Percentiles rank a stretch among this genome's conserved stretches.
Conservation (phyloP, 2,329 filamentous ascomycete species). For the Fusarium albidum region DNA sequence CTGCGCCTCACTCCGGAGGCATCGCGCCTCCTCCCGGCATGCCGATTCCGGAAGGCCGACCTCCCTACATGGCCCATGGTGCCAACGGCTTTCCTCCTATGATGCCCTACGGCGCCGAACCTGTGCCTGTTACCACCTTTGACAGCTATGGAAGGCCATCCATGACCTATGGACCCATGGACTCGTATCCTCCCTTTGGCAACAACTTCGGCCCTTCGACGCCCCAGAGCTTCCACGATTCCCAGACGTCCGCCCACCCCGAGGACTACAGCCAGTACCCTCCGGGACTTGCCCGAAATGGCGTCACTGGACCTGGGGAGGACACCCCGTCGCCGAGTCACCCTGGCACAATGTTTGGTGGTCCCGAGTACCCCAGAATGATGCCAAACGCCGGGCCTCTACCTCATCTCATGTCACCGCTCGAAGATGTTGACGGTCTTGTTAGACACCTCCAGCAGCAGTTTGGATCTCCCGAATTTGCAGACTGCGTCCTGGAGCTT, state of each 20-base stretch:
- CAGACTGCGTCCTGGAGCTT: slow-evolving; percentile 58
- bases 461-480: slow-evolving; percentile 43
- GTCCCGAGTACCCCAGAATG: slow-evolving; percentile 45
- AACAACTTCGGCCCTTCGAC: slow-evolving; percentile 62
- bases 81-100: slow-evolving; percentile 49
- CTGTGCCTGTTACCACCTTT: slow-evolving; percentile 45
- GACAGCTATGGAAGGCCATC: slow-evolving; percentile 50
- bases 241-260: slow-evolving; percentile 62
- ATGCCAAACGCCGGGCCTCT: slow-evolving; percentile 43
- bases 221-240: slow-evolving; percentile 69
- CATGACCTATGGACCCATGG: slow-evolving; percentile 46
- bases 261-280: slow-evolving; percentile 55
- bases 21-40: slow-evolving; percentile 60
- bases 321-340: slow-evolving; percentile 42
- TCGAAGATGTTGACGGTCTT: slow-evolving; percentile 49
- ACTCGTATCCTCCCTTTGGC: slow-evolving; percentile 45
- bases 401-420: slow-evolving; percentile 38
- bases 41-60: slow-evolving; percentile 44
- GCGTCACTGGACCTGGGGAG: slow-evolving; percentile 41
- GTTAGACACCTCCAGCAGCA: slow-evolving; percentile 50
- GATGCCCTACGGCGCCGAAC: slow-evolving; percentile 47
- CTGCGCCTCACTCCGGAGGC: slow-evolving; percentile 56
- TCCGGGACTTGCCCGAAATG: slow-evolving; percentile 50
- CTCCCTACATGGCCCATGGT: slow-evolving; percentile 45
- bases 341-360: slow-evolving; percentile 43